Conservation (phyloP, 345 rosid species). For the Gynandropsis gynandra region DNA sequence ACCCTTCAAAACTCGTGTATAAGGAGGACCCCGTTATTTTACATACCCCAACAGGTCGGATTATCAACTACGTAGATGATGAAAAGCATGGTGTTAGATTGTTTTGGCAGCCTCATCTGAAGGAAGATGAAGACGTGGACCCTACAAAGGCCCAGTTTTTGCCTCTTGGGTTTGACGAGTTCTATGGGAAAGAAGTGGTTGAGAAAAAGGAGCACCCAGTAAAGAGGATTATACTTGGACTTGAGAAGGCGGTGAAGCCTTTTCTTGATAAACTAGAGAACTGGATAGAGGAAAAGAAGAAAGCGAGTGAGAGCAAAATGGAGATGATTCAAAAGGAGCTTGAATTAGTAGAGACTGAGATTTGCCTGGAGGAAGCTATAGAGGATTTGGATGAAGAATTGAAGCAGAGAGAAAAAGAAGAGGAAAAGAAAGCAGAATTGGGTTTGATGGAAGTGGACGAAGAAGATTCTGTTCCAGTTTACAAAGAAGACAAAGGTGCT, state of each 20-base stretch:
- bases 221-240: constrained; percentile 36
- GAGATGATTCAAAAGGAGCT: constrained; percentile 61
- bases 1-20: constrained; percentile 59
- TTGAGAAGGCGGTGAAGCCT: constrained; percentile 50
- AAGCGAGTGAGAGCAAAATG: constrained; percentile 47
- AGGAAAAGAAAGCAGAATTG: constrained; percentile 45
- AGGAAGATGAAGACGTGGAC: constrained; percentile 71
- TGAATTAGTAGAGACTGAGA: constrained; percentile 76
- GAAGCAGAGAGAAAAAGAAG: constrained; percentile 59
- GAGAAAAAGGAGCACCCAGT: constrained; percentile 38
- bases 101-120: constrained; percentile 79
- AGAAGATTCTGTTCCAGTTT: constrained; percentile 21
- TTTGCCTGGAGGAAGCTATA: constrained; percentile 77
- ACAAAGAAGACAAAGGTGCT: constrained; percentile 31
- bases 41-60: constrained; percentile 71
- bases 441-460: constrained; percentile 45
- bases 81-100: constrained; percentile 74
- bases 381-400: constrained; percentile 79
- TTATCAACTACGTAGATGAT: constrained; percentile 78
- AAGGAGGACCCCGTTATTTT: constrained; percentile 76
- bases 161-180: constrained; percentile 88
- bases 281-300: constrained; percentile 75
- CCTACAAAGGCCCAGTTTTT: constrained; percentile 56
- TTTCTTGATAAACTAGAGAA: constrained; percentile 51
- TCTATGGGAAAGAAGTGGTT: constrained; percentile 51